Evolutionary conservation across 2,329 filamentous ascomycete genomes (phyloP).

Genomic region (Pezicula carpinea): DNA sequence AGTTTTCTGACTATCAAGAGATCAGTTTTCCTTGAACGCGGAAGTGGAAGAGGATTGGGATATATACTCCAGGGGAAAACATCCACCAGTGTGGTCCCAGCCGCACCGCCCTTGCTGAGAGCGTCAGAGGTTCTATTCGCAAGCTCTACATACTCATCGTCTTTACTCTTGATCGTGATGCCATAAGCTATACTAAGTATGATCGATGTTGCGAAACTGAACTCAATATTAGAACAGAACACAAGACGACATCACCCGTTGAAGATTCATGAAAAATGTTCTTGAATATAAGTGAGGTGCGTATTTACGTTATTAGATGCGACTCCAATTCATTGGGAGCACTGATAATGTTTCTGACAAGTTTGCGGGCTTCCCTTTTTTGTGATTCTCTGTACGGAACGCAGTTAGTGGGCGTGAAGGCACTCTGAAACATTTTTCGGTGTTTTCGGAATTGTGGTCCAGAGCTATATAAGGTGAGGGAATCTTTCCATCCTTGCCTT

Average conservation of each 20-base stretch:
- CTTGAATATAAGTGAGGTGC: background rate
- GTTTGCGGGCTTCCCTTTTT: slow-evolving; percentile 25
- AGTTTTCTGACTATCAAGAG: slow-evolving; percentile 1
- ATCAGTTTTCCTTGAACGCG: background rate
- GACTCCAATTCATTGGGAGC: slow-evolving; percentile 31
- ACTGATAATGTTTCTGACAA: slow-evolving; percentile 27
- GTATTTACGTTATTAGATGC: slow-evolving; percentile 16
- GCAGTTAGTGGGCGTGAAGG: slow-evolving; percentile 34
- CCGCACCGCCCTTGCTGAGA: slow-evolving; percentile 13
- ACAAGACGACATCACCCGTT: background rate
- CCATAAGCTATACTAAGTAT: slow-evolving; percentile 38
- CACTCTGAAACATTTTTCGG: slow-evolving; percentile 37
- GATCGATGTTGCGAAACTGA: slow-evolving; percentile 34
- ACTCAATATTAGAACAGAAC: background rate
- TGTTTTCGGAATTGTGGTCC: slow-evolving; percentile 35
- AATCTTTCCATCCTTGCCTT: slow-evolving; percentile 34
- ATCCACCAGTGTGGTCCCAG: slow-evolving; percentile 35
- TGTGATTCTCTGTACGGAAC: slow-evolving; percentile 20
- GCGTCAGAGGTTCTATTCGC: slow-evolving; percentile 19
- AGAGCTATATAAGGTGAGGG: slow-evolving; percentile 37
- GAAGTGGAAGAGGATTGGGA: slow-evolving; percentile 19
- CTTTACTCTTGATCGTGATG: slow-evolving; percentile 30
- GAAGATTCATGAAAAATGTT: background rate
- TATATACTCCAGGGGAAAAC: slow-evolving; percentile 38
- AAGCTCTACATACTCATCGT: slow-evolving; percentile 34